Percentiles rank a stretch among this genome's conserved stretches.
Evolutionary conservation across 352 stramenopile species (phyloP).

Genomic region (Pythium phragmiticola): DNA sequence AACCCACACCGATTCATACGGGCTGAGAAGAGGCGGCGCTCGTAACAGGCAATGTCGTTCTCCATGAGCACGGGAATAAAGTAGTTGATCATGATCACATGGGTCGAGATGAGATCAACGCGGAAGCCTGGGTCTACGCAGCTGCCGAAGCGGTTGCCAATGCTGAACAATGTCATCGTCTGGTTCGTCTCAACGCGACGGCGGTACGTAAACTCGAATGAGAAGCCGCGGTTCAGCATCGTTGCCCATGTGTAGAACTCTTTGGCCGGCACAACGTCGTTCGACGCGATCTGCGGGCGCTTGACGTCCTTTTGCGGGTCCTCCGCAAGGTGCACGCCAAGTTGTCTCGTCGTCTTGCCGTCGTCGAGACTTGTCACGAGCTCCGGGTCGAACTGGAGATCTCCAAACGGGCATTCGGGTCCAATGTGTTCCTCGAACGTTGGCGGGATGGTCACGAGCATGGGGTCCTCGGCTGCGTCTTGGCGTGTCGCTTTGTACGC

Average conservation of each 20-base stretch:
- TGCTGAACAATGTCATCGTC: slow-evolving; percentile 73
- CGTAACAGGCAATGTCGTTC: slow-evolving; percentile 44
- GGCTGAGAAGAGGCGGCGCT: slow-evolving; percentile 46
- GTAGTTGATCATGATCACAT: slow-evolving; percentile 62
- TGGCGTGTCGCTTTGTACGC: not conserved
- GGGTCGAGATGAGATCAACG: slow-evolving; percentile 54
- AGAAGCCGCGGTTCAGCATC: slow-evolving; percentile 30
- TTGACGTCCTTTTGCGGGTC: slow-evolving; percentile 32
- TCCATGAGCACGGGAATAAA: slow-evolving; percentile 48
- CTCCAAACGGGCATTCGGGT: slow-evolving; percentile 52
- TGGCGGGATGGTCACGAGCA: slow-evolving; percentile 15
- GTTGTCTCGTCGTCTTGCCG: slow-evolving; percentile 30
- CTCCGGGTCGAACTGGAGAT: slow-evolving; percentile 48
- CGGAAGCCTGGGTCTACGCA: slow-evolving; percentile 71
- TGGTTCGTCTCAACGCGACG: slow-evolving; percentile 33
- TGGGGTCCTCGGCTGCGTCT: not conserved
- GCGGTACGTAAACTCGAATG: slow-evolving; percentile 70
- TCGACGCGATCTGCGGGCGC: slow-evolving; percentile 53
- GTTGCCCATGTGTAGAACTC: slow-evolving; percentile 45
- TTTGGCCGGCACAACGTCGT: slow-evolving; percentile 41
- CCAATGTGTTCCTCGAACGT: slow-evolving; percentile 30
- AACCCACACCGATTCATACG: slow-evolving; percentile 29
- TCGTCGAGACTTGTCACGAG: slow-evolving; percentile 48
- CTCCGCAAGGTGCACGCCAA: slow-evolving; percentile 42
- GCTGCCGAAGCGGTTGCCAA: slow-evolving; percentile 56